Percentiles rank a stretch among this genome's conserved stretches.
These are phyloP conservation scores for Kluyveromyces nonfermentans DNA, from an alignment of 805 yeast genomes.

Conservation along the genomic window DNA sequence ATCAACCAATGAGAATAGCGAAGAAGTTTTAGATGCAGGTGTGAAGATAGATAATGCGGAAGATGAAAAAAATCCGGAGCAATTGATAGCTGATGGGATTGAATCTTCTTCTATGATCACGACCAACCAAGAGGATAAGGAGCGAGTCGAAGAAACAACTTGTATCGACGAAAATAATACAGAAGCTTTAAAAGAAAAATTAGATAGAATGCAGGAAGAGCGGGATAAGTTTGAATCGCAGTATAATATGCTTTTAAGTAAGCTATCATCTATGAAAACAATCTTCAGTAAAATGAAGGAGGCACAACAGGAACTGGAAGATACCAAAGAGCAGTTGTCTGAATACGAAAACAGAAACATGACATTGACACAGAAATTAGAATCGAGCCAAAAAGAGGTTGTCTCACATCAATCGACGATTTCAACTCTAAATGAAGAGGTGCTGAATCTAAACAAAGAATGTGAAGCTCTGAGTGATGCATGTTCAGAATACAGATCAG, in stretches of 20 bases:
- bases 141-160: conserved; percentile 1
- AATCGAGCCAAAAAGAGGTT: conserved; percentile 26
- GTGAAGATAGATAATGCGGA: conserved; percentile 1
- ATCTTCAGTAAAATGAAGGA: conserved; percentile 67
- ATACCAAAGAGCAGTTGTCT: conserved; percentile 40
- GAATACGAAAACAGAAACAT: conserved; percentile 37
- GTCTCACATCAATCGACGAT: conserved; percentile 28
- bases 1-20: not conserved
- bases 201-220: conserved; percentile 36
- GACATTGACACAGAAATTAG: conserved; percentile 29
- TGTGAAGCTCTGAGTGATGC: conserved; percentile 41
- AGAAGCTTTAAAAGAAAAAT: conserved; percentile 20
- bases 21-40: conserved; percentile 1
- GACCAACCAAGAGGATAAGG: not conserved
- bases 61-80: not conserved
- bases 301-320: conserved; percentile 52
- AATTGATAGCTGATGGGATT: conserved; percentile 1
- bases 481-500: conserved; percentile 39
- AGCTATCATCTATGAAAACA: conserved; percentile 64
- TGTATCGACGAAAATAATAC: conserved; percentile 7
- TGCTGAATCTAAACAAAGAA: conserved; percentile 42
- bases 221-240: conserved; percentile 49
- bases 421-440: conserved; percentile 33
- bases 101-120: not conserved
- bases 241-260: conserved; percentile 51